A percentile compares a stretch with the other conserved stretches of the same genome.
Evolutionary conservation across 2,329 filamentous ascomycete species (phyloP).

Genomic region (Clarireedia monteithiana): DNA sequence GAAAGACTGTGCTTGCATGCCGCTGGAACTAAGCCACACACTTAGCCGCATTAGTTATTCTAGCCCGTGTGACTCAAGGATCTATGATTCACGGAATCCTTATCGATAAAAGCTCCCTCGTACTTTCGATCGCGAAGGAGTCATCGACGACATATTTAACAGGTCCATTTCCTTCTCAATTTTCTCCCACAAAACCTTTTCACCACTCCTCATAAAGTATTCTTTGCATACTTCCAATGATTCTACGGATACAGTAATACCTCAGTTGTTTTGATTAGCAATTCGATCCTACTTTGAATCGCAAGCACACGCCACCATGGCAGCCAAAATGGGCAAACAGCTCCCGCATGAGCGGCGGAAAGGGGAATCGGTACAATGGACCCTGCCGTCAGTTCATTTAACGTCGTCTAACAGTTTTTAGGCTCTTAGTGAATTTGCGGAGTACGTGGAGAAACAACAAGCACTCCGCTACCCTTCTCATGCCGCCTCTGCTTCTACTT

Average conservation of each 20-base stretch:
- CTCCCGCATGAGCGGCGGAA: constrained; percentile 73
- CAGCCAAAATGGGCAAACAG: constrained; percentile 44
- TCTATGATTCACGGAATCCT: constrained; percentile 20
- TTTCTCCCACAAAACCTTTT: too few species aligned
- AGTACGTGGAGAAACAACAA: constrained; percentile 95
- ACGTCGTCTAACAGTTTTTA: constrained; percentile 19
- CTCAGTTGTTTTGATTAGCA: background rate
- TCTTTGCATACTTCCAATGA: constrained; percentile 7
- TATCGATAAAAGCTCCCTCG: constrained; percentile 27
- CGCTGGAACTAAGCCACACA: too few species aligned
- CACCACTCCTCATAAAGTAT: background rate
- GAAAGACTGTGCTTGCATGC: too few species aligned
- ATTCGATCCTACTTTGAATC: background rate
- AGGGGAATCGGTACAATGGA: constrained; percentile 65
- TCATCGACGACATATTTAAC: constrained; percentile 10
- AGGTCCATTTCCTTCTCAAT: background rate
- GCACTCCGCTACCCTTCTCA: constrained; percentile 54
- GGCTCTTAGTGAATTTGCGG: constrained; percentile 92
- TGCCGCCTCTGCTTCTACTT: constrained; percentile 7
- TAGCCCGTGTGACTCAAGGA: constrained; percentile 13
- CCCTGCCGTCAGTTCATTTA: background rate
- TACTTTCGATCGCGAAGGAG: constrained; percentile 11
- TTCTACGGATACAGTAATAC: constrained; percentile 14
- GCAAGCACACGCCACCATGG: constrained; percentile 31
- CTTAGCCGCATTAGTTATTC: background rate